A percentile compares a stretch with the other conserved stretches of the same genome.
phyloP scores from a whole-genome alignment of 495 filamentous ascomycete genomes.

The Poronia punctata region DNA sequence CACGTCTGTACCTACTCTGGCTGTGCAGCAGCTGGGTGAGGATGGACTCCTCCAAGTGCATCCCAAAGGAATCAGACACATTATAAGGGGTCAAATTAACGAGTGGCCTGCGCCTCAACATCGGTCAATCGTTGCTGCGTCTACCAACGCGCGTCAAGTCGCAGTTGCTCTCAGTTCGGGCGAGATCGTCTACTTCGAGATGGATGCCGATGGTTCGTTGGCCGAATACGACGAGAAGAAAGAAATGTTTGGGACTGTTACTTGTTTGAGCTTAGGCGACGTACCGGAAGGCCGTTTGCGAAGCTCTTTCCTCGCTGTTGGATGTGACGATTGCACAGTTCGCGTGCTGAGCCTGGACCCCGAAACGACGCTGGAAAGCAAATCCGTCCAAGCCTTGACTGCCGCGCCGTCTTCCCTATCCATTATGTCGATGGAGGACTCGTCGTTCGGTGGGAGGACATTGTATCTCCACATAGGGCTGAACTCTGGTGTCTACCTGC shows the following conservation, averaged over 20 bases:
- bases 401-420: constrained; percentile 80
- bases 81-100: constrained; percentile 75
- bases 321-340: constrained; percentile 93
- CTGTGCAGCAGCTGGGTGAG: constrained; percentile 89
- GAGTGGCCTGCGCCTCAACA: constrained; percentile 93
- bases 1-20: constrained; percentile 76
- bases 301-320: constrained; percentile 87
- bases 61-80: constrained; percentile 87
- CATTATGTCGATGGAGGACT: constrained; percentile 95
- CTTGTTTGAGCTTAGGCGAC: constrained; percentile 84
- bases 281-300: constrained; percentile 83
- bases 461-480: constrained; percentile 93
- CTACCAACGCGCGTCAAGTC: constrained; percentile 89
- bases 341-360: constrained; percentile 86
- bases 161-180: constrained; percentile 89
- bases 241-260: constrained; percentile 94
- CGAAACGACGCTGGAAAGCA: constrained; percentile 81
- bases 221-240: constrained; percentile 94
- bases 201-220: constrained; percentile 83
- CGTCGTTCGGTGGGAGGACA: constrained; percentile 62
- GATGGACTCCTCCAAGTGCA: constrained; percentile 92
- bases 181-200: constrained; percentile 96
- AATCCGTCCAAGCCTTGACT: constrained; percentile 87
- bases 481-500: constrained; percentile 88
- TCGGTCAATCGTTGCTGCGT: constrained; percentile 89